Conservation (phyloP, 768 basidiomycete genomes). For the Agrocybe chaxingu region DNA sequence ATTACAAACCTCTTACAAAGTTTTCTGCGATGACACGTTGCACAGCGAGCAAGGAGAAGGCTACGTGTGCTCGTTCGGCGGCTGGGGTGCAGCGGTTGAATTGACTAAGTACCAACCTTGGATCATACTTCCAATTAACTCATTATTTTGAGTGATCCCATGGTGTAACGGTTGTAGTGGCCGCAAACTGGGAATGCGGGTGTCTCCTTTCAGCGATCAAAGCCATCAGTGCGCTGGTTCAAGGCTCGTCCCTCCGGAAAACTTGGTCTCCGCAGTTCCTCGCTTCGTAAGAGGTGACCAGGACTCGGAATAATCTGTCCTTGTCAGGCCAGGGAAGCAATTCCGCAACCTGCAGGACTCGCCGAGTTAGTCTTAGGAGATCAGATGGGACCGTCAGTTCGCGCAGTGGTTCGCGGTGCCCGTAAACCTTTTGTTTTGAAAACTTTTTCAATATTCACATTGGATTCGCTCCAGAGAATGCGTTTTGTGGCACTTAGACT, state of each 20-base stretch:
- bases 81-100: too few species aligned
- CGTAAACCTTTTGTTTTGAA: constrained; percentile 66
- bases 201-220: constrained; percentile 58
- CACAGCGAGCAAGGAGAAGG: too few species aligned
- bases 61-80: too few species aligned
- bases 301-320: constrained; percentile 81
- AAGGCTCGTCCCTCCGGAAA: constrained; percentile 93
- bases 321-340: constrained; percentile 89
- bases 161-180: constrained; percentile 81
- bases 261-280: constrained; percentile 80
- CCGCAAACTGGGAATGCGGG: constrained; percentile 79
- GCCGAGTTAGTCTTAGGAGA: constrained; percentile 95
- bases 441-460: constrained; percentile 1
- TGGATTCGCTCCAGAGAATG: constrained; percentile 1
- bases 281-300: constrained; percentile 58
- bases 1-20: too few species aligned
- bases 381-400: constrained; percentile 79
- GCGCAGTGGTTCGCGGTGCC: constrained; percentile 74
- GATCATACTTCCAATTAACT: too few species aligned
- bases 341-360: constrained; percentile 84
- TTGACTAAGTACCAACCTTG: too few species aligned
- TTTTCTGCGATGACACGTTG: too few species aligned
- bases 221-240: constrained; percentile 83
- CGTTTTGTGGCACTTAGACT: background rate
- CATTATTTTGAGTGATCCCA: constrained; percentile 15